These are phyloP conservation scores for Sporothrix protearum DNA, from an alignment of 2,329 filamentous ascomycete species.

Conservation along the genomic window DNA sequence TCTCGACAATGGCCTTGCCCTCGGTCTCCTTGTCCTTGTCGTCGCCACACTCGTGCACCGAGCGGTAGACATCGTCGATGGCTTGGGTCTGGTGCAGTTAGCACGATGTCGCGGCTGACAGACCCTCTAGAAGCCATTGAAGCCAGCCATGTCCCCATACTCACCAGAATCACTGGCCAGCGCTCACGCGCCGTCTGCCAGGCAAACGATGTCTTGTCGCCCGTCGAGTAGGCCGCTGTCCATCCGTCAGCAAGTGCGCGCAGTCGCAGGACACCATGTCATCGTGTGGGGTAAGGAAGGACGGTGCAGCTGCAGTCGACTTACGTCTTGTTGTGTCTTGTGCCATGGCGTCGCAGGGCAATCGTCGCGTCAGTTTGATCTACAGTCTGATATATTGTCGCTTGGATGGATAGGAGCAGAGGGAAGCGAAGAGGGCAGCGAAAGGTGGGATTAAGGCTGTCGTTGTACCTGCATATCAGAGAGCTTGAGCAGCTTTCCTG, in stretches of 20 bases:
- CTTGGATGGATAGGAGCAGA: neutral
- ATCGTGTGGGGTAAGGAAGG: neutral
- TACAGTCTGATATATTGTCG: neutral
- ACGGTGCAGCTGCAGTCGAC: neutral
- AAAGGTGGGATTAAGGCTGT: conserved; percentile 13
- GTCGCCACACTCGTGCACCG: conserved; percentile 58
- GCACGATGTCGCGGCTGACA: neutral
- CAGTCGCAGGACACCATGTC: neutral
- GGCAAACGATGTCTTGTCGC: conserved; percentile 81
- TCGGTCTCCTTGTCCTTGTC: conserved; percentile 65
- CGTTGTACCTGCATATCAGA: neutral
- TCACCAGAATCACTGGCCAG: conserved; percentile 91
- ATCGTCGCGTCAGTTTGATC: neutral
- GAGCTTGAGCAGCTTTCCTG: neutral
- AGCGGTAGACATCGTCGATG: conserved; percentile 90
- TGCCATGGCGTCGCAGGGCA: neutral
- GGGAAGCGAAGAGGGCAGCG: neutral
- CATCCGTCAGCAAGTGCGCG: neutral
- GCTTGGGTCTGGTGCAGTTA: conserved; percentile 65
- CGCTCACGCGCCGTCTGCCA: conserved; percentile 78
- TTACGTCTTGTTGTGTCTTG: neutral
- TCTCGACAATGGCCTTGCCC: conserved; percentile 79
- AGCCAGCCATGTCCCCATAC: neutral
- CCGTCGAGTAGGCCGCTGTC: conserved; percentile 60
- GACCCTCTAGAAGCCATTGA: neutral